Evolutionary conservation across 345 rosid genomes (phyloP).

Genomic region (Eucalyptus leucophloia): DNA sequence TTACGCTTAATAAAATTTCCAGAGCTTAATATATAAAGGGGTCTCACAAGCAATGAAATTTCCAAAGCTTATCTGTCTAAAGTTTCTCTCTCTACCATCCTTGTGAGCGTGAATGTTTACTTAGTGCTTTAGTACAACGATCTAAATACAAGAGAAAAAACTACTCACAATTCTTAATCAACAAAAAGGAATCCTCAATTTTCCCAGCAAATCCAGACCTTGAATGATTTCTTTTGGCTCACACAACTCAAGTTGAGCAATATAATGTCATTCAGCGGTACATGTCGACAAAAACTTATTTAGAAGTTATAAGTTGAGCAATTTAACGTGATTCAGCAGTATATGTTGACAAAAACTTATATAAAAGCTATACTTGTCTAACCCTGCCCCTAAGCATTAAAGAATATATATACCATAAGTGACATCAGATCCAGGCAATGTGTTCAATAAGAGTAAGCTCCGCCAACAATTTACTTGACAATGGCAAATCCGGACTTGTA

Average conservation of each 20-base stretch:
- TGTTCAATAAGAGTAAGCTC: not conserved
- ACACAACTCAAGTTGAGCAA: not conserved
- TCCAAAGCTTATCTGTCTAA: too few species aligned
- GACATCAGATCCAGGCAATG: not conserved
- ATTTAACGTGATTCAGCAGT: not conserved
- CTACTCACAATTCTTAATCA: not conserved
- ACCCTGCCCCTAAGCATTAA: not conserved
- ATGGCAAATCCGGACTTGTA: not conserved
- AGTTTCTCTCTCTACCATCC: not conserved
- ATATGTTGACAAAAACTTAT: not conserved
- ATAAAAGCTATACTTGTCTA: not conserved
- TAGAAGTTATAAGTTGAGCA: not conserved
- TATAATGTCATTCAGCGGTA: not conserved
- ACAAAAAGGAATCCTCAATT: not conserved
- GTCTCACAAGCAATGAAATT: too few species aligned
- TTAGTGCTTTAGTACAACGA: not conserved
- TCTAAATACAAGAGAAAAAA: not conserved
- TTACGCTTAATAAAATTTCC: too few species aligned
- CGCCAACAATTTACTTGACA: not conserved
- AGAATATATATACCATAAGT: not conserved
- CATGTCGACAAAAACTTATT: not conserved
- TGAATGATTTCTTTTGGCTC: not conserved
- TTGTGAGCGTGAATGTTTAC: too few species aligned
- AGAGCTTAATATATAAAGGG: too few species aligned
- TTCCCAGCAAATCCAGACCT: not conserved